Conservation (phyloP, 768 basidiomycete genomes). For the Asterophora lycoperdoides region DNA sequence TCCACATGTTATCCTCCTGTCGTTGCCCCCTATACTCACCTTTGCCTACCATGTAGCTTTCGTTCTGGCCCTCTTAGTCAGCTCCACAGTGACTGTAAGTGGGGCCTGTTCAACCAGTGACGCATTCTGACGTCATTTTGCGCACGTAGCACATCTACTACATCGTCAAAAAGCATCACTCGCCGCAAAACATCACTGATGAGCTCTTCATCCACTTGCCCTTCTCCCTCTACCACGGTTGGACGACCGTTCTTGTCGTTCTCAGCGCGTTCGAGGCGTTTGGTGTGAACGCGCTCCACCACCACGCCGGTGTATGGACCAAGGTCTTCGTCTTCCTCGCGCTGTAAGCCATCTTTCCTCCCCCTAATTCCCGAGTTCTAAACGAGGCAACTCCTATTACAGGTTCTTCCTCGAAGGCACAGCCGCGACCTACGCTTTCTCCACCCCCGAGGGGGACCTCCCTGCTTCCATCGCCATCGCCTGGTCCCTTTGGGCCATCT, state of each 20-base stretch:
- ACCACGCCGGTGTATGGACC: slow-evolving; percentile 80
- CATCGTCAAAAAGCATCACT: slow-evolving; percentile 83
- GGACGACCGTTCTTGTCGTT: slow-evolving; percentile 81
- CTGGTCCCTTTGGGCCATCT: slow-evolving; percentile 94
- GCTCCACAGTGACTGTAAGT: slow-evolving; percentile 56
- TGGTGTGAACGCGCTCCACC: slow-evolving; percentile 65
- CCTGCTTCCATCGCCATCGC: slow-evolving; percentile 89
- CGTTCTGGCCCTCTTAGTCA: slow-evolving; percentile 83
- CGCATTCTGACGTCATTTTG: slow-evolving; percentile 27
- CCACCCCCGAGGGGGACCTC: slow-evolving; percentile 84
- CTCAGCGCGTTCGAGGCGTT: slow-evolving; percentile 86
- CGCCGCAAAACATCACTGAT: slow-evolving; percentile 58
- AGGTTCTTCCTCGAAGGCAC: slow-evolving; percentile 92
- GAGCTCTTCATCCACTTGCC: slow-evolving; percentile 93
- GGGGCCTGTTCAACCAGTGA: slow-evolving; percentile 14
- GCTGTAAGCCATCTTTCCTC: slow-evolving; percentile 45
- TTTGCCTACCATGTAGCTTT: slow-evolving; percentile 54
- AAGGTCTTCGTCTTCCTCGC: slow-evolving; percentile 94
- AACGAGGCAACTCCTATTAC: slow-evolving; percentile 1
- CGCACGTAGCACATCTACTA: slow-evolving; percentile 84
- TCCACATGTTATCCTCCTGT: slow-evolving; percentile 5
- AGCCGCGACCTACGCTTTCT: slow-evolving; percentile 92
- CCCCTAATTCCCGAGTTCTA: neutral
- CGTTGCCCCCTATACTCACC: slow-evolving; percentile 2
- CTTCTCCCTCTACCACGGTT: slow-evolving; percentile 94